Base-by-base conservation (phyloP, 208 protist genomes). In the Acanthamoeba healyi region DNA sequence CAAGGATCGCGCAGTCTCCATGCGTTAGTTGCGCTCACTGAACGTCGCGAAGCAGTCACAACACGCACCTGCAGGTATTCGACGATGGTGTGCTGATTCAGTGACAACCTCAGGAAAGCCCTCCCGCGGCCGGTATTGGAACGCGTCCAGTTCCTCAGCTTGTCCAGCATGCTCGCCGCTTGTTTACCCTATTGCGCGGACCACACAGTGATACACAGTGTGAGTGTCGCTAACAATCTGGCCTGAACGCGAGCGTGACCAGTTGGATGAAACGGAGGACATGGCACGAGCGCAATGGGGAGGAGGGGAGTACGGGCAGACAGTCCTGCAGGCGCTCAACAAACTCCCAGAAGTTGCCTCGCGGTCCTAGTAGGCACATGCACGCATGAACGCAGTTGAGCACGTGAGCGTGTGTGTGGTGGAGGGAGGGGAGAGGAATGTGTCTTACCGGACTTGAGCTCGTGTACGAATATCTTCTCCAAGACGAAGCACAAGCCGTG, bases 1-100 rank as follows among this genome's bases (percentile, higher is more conserved):
- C 0, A 67, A 12, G n/a, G 22, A 67, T 12, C 7, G 19, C 51
- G 61, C 29, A 10, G 14, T 34, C 22, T 15, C 61, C 2, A 70
- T 5, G 49, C 49, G 49, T 22, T 56, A 2, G 1, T 26, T 24
- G 17, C 24, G 49, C 49, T 6, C 19, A 15, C 49, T 56, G 0
- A 22, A 26, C 49, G 49, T 24, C 7, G 49, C 6, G 0, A 24
- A 22, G 14, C 12, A 17, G 74, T 34, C 12, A n/a, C n/a, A n/a
- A n/a, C n/a, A n/a, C n/a, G 44, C 12, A 84, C 74, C 74, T 84
- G 74, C 44, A 84, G 74, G n/a, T 84, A 84, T 26, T 84, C 74
- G 40, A 84, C 44, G 5, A 84, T 51, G 38, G 74, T 15, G 38
- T 56, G 38, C n/a, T 84, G 74, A 22, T 84, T 84, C 40, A 84